Conservation (phyloP, 2,329 filamentous ascomycete species). For the Drechslera avenae region DNA sequence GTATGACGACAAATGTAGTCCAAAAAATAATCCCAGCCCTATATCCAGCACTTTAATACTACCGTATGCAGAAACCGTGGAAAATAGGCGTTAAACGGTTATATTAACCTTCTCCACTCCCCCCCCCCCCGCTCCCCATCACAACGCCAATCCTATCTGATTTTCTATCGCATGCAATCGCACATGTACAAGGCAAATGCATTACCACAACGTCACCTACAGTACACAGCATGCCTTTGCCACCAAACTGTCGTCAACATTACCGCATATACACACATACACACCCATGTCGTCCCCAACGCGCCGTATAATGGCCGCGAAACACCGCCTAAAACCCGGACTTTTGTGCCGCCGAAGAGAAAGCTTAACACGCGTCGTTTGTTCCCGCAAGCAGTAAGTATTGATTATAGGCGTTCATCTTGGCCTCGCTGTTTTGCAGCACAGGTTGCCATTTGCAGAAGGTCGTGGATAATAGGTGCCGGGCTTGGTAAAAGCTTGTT, state of each 20-base stretch:
- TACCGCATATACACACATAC: no score
- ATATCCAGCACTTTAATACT: neutral
- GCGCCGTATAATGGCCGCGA: neutral
- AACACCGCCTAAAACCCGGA: neutral
- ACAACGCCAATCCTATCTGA: neutral
- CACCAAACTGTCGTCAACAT: no score
- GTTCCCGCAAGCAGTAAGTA: slow-evolving; percentile 10
- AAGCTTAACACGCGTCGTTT: neutral
- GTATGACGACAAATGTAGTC: no score
- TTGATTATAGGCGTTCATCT: slow-evolving; percentile 10
- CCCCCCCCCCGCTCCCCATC: neutral
- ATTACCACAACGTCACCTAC: no score
- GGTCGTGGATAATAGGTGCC: slow-evolving; percentile 5
- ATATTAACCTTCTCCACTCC: slow-evolving; percentile 10
- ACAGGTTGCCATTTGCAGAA: slow-evolving; percentile 4
- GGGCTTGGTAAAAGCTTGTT: slow-evolving; percentile 11
- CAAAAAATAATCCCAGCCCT: neutral
- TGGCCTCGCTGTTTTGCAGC: slow-evolving; percentile 1
- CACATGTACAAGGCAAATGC: no score
- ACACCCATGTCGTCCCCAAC: neutral
- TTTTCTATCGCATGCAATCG: neutral
- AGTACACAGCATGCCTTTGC: no score
- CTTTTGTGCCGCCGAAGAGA: neutral
- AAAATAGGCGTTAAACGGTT: slow-evolving; percentile 17
- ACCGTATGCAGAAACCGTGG: slow-evolving; percentile 14